These are phyloP conservation scores for Ceratocystis cacaofunesta DNA, from an alignment of 2,329 filamentous ascomycete species.

Conservation along the genomic window DNA sequence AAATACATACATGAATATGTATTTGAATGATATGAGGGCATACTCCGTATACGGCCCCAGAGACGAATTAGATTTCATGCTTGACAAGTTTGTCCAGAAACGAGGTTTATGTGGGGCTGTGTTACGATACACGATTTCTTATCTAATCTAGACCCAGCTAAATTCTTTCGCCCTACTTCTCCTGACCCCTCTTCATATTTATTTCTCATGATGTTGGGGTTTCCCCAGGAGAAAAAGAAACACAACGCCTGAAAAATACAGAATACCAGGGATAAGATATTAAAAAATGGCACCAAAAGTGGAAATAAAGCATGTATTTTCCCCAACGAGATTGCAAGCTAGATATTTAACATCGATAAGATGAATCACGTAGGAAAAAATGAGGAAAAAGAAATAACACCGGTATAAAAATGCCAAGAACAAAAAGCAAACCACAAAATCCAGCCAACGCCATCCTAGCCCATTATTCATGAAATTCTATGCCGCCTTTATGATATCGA, in stretches of 20 bases:
- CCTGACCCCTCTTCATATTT: no score
- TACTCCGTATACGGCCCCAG: no score
- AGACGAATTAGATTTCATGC: no score
- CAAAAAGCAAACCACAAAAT: not conserved
- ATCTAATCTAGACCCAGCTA: no score
- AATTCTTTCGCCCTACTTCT: no score
- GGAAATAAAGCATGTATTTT: not conserved
- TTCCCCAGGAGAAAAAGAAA: not conserved
- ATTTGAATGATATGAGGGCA: no score
- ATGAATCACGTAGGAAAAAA: not conserved
- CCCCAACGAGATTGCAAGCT: not conserved
- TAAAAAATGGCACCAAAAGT: not conserved
- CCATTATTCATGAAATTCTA: constrained; percentile 11
- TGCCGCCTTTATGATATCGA: constrained; percentile 7
- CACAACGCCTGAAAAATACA: not conserved
- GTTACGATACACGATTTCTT: no score
- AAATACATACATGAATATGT: no score
- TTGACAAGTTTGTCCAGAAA: no score
- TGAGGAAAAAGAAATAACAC: not conserved
- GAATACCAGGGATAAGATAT: not conserved
- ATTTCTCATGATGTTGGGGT: no score
- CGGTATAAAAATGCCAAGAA: constrained; percentile 4
- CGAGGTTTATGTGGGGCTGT: no score
- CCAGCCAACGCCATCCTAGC: constrained; percentile 8
- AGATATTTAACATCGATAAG: not conserved